Evolutionary conservation across 2,329 filamentous ascomycete species (phyloP).

Genomic region (Ophiostoma piceae): DNA sequence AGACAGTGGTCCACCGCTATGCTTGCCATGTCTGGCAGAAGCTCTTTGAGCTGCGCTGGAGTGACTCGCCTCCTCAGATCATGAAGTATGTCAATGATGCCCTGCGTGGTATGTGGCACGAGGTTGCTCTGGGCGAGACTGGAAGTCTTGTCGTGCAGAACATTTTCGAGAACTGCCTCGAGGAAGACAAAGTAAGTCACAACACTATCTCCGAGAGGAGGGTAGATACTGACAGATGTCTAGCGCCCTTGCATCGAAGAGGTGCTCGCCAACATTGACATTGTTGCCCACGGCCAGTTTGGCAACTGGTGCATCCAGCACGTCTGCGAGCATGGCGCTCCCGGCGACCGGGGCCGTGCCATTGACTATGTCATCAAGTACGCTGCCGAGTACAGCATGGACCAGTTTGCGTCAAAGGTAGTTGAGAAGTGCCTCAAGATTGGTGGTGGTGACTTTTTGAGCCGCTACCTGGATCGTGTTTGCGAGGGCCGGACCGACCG

Average conservation of each 20-base stretch:
- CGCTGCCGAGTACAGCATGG: constrained; percentile 94
- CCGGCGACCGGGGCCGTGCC: constrained; percentile 84
- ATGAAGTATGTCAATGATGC: constrained; percentile 98
- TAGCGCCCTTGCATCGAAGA: constrained; percentile 96
- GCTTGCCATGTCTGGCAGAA: constrained; percentile 99
- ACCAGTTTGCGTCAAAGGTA: constrained; percentile 98
- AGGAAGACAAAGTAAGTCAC: constrained; percentile 83
- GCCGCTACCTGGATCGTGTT: constrained; percentile 87
- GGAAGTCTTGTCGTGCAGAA: constrained; percentile 98
- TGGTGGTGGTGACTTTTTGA: constrained; percentile 80
- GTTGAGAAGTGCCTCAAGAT: constrained; percentile 99
- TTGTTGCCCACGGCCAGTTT: constrained; percentile 95
- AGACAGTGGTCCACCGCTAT: constrained; percentile 97
- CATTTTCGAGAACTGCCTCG: constrained; percentile 98
- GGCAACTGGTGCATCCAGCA: constrained; percentile 99
- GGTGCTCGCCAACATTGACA: constrained; percentile 89
- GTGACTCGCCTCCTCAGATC: constrained; percentile 88
- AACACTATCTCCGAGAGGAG: background rate
- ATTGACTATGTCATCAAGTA: constrained; percentile 93
- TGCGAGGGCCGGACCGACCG: constrained; percentile 87
- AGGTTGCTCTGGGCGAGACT: constrained; percentile 93
- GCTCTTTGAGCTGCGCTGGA: constrained; percentile 96
- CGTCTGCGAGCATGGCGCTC: constrained; percentile 92
- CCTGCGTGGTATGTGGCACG: constrained; percentile 94
- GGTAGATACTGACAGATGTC: background rate